A percentile compares a stretch with the other conserved stretches of the same genome.
phyloP scores from a whole-genome alignment of 108 stramenopile genomes.

The Licmophora abbreviata region DNA sequence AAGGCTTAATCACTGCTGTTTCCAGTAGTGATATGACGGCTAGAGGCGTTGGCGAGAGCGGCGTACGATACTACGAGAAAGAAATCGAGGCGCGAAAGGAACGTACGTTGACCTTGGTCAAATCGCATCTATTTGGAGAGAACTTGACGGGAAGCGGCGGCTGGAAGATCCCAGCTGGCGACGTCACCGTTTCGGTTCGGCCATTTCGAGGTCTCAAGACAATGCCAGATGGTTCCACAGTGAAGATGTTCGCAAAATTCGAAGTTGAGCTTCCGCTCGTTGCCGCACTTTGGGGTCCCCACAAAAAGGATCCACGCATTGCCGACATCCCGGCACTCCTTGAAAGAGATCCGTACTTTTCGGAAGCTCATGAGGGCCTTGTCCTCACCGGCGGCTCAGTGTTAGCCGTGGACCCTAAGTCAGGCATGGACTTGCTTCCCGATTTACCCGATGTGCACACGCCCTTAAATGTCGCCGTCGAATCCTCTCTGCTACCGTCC shows the following conservation, averaged over 20 bases:
- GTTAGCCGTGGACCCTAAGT: no score
- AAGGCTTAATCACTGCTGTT: constrained; percentile 78
- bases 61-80: constrained; percentile 21
- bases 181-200: constrained; percentile 65
- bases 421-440: no score
- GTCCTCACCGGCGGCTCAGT: no score
- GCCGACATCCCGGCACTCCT: constrained; percentile 31
- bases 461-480: no score
- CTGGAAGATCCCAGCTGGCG: constrained; percentile 34
- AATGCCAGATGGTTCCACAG: constrained; percentile 46
- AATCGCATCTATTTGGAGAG: constrained; percentile 38
- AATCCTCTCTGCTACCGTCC: no score
- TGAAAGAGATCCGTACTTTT: constrained; percentile 50
- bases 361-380: neutral
- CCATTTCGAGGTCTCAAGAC: constrained; percentile 77
- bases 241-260: constrained; percentile 75
- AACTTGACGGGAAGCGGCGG: constrained; percentile 74
- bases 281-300: constrained; percentile 65
- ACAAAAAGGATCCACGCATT: constrained; percentile 29
- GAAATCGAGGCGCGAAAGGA: constrained; percentile 19
- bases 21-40: constrained; percentile 40
- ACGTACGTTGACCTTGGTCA: constrained; percentile 18
- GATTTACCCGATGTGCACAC: no score
- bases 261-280: constrained; percentile 84
- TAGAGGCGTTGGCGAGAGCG: constrained; percentile 39